These are phyloP conservation scores for Venustampulla echinocandica DNA, from an alignment of 495 filamentous ascomycete species.

Conservation along the genomic window DNA sequence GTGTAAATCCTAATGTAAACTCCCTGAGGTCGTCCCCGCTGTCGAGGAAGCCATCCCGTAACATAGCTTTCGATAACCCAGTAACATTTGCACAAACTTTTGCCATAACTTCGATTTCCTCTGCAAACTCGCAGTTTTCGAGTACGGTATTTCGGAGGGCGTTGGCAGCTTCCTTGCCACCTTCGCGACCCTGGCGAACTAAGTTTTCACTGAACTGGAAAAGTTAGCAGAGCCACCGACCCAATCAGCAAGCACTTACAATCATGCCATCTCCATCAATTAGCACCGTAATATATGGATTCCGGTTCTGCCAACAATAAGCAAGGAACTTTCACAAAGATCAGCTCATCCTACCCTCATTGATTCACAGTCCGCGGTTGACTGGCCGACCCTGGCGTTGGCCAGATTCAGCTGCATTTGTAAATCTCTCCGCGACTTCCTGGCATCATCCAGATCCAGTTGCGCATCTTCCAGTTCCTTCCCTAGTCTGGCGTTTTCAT, in stretches of 20 bases:
- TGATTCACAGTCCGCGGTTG: constrained; percentile 22
- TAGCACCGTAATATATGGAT: constrained; percentile 67
- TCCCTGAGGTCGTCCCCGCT: constrained; percentile 47
- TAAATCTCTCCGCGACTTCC: constrained; percentile 32
- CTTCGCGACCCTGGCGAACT: constrained; percentile 54
- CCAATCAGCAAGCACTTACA: constrained; percentile 30
- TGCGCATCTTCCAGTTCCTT: constrained; percentile 29
- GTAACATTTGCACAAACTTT: constrained; percentile 63
- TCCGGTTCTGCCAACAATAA: constrained; percentile 46
- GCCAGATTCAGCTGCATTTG: constrained; percentile 32
- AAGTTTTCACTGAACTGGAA: constrained; percentile 56
- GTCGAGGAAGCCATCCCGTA: constrained; percentile 45
- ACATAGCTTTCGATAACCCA: constrained; percentile 53
- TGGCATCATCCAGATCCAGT: constrained; percentile 36
- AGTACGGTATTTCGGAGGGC: constrained; percentile 50
- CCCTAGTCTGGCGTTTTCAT: constrained; percentile 30
- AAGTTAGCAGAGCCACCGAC: constrained; percentile 3
- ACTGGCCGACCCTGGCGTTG: constrained; percentile 20
- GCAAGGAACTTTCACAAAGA: background rate
- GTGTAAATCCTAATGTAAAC: constrained; percentile 71
- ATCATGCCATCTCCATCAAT: constrained; percentile 74
- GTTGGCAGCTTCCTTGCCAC: constrained; percentile 62
- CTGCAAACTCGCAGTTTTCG: constrained; percentile 36
- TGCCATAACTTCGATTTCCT: constrained; percentile 52
- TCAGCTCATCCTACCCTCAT: background rate